These are phyloP conservation scores for Myxozyma mucilagina DNA, from an alignment of 805 yeast genomes.

Conservation along the genomic window DNA sequence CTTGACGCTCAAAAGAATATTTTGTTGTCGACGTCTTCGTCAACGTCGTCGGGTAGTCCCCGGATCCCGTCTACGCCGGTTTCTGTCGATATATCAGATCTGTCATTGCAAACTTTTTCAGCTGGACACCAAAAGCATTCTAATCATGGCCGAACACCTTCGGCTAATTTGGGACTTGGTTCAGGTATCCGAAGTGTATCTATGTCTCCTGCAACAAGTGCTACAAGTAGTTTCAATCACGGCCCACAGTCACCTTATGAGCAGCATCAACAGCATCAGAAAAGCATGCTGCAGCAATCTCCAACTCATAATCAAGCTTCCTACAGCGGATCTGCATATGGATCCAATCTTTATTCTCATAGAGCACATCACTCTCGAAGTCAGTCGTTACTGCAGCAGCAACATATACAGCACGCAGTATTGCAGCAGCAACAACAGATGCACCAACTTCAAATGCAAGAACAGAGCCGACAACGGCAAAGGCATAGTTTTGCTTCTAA, in stretches of 20 bases:
- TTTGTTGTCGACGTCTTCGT: neutral
- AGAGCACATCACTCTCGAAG: neutral
- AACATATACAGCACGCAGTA: neutral
- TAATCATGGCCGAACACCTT: neutral
- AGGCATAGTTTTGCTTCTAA: neutral
- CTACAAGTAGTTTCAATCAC: neutral
- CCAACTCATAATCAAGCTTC: neutral
- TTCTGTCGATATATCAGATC: slow-evolving; percentile 1
- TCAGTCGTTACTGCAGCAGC: neutral
- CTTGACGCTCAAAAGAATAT: slow-evolving; percentile 5
- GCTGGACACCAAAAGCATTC: neutral
- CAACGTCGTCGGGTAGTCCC: neutral
- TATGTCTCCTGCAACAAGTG: slow-evolving; percentile 1
- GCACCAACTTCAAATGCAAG: neutral
- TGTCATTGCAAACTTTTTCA: slow-evolving; percentile 7
- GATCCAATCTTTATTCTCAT: neutral
- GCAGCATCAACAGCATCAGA: neutral
- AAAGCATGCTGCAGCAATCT: neutral
- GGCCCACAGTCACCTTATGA: neutral
- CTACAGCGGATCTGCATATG: neutral
- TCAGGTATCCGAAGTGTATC: neutral
- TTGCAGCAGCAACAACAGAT: neutral
- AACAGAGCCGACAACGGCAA: neutral
- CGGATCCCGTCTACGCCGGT: slow-evolving; percentile 1
- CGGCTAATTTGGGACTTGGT: neutral